Base-by-base conservation (phyloP, 2,329 filamentous ascomycete genomes). In the Amesomyces nigricolor region DNA sequence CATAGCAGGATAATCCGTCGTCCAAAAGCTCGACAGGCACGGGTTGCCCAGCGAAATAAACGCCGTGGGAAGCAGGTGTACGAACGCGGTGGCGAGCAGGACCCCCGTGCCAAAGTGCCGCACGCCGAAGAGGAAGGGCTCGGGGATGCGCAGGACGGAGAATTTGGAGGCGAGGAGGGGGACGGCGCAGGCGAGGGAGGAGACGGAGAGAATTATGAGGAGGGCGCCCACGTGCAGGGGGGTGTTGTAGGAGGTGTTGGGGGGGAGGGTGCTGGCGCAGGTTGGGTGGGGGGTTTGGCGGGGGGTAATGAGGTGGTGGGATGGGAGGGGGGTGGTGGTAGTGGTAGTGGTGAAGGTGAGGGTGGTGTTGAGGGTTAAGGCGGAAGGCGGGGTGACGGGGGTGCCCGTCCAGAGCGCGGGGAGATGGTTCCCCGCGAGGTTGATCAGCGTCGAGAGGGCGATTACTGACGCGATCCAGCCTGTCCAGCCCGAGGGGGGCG, bases 21-120 rank as follows among this genome's bases (percentile, higher is more conserved):
- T 92, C 81, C 91, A 95, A 67, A 92, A 88, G 57, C 79, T 76
- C 6, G 89, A 88, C 0, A 95, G 82, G 64, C 86, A 88, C 40
- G 83, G 83, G 59, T 87, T 80, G 60, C 79, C 85, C 17, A 87
- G 74, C 38, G 83, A 85, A 58, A 78, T 70, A 64, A 88, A 88
- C 1, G 86, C 85, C 16, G 81, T 88, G 44, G 82, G 85, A 2
- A 87, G 77, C 14, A 87, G 76, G 71, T 92, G 88, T 13, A 92
- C 88, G 65, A 94, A 94, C 47, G 89, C 88, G 1, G 89, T 94
- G 10, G 89, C 89, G 56, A 94, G 85, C 19, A 94, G 75, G 22
- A 94, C 89, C 55, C 89, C 89, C 1, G 89, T 94, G 66, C 89
- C 87, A 61, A 89, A 87, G 71, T 90, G 87, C 59, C 80, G 76